Evolutionary conservation across 225 moss, liverwort and hornwort species (phyloP), one percentile per base, ranked within the genome.

Genomic region (Bryum argenteum): DNA sequence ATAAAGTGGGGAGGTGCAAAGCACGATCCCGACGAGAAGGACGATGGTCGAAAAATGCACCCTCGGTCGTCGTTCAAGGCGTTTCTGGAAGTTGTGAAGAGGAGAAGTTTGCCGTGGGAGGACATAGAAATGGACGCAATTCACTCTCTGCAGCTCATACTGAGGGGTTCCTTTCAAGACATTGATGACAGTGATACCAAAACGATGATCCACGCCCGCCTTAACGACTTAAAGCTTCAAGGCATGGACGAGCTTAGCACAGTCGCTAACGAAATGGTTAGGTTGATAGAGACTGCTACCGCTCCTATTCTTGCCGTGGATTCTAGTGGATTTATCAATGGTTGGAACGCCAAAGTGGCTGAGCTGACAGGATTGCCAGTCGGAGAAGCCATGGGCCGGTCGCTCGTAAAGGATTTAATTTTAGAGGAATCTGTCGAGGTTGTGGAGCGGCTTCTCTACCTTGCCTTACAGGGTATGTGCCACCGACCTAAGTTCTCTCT

Each of bases 211-310:
- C 86, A 87, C 41, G 83, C 86, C 61, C 83, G 86, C n/a, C 63
- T 87, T 11, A 78, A 87, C 43, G 86, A 87, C 38, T 70, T 87
- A 40, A 87, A 87, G 80, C 86, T 87, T 19, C 86, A 87, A 63
- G 86, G 86, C 80, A 87, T 87, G 78, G 86, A 87, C 51, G 86
- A 87, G 73, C 86, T 87, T 20, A 87, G 86, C 73, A 87, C 86
- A 6, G 86, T 83, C 19, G 86, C 86, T 1, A 87, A 83, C 65
- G 86, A 87, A 71, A 87, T 87, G 86, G 86, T 87, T 66, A 70
- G 86, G 63, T 78, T 87, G 78, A 87, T 87, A 54, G 86, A 87
- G 83, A 87, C 86, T 53, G 86, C 86, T 0, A 87, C 86, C 33
- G 86, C 86, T 40, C 86, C 86, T 66, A 87, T 87, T 70, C 78